Conservation (phyloP, 148 eudicot species). For the Spergularia bocconei region DNA sequence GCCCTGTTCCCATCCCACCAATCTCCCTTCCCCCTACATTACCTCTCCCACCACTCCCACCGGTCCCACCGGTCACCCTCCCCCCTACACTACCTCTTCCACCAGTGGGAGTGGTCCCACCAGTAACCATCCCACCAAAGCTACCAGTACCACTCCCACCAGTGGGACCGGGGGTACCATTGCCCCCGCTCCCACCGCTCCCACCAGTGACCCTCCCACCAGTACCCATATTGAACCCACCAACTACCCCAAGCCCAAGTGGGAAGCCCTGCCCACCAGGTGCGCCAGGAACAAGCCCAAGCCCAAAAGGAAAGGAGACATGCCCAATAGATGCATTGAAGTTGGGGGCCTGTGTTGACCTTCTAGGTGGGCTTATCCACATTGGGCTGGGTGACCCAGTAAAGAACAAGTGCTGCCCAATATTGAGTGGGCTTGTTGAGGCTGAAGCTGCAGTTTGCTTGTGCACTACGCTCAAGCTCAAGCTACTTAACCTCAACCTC, state of each 20-base stretch:
- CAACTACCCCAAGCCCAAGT: conserved; percentile 29
- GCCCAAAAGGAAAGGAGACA: conserved; percentile 8
- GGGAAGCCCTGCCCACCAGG: conserved; percentile 47
- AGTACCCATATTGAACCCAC: conserved; percentile 30
- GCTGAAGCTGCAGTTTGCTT: conserved; percentile 83
- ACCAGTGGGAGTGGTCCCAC: conserved; percentile 6
- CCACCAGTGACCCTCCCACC: conserved; percentile 16
- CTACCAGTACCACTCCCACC: conserved; percentile 18
- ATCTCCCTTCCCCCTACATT: conserved; percentile 17
- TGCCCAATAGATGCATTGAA: conserved; percentile 79
- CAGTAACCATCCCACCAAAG: neutral
- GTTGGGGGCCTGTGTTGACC: conserved; percentile 84
- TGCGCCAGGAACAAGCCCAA: conserved; percentile 33
- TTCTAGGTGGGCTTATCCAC: conserved; percentile 82
- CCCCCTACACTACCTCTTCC: conserved; percentile 29
- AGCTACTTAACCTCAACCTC: conserved; percentile 63
- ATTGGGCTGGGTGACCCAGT: conserved; percentile 71
- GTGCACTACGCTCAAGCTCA: conserved; percentile 77
- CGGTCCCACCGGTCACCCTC: conserved; percentile 27
- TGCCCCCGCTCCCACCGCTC: conserved; percentile 25
- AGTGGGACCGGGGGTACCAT: conserved; percentile 30
- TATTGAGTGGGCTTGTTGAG: conserved; percentile 63
- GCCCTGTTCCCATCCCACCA: conserved; percentile 21
- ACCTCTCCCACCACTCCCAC: conserved; percentile 16
- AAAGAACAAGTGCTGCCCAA: conserved; percentile 68